Evolutionary conservation across 345 rosid species (phyloP), one percentile per base, ranked within the genome.

Genomic region (Populus alba): DNA sequence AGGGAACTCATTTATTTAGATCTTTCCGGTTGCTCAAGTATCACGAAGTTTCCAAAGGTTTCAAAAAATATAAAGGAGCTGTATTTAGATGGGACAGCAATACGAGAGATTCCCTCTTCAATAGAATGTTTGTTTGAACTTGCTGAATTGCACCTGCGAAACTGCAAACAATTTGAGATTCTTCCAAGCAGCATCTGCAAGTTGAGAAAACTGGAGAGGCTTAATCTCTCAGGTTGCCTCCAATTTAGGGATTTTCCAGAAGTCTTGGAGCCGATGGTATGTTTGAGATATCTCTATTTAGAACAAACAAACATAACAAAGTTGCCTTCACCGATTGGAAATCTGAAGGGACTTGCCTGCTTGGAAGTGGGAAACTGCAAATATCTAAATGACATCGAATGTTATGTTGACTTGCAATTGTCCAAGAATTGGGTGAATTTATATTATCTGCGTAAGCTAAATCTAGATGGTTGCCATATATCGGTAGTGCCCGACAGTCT

Each of bases 11-110:
- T 10, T 5, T 8, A 9, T 33, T 70, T 75, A 62, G 47, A 80
- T 74, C 77, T 79, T 18, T 41, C 65, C 4, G 37, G 45, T 3
- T 79, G 82, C 53, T 74, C 74, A 29, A 41, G 17, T 16, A 75
- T 79, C 61, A 61, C 22, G 6, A 8, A 8, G 11, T 33, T 68
- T 68, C 70, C 70, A 4, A 25, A 74, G 45, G 4, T 79, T 41
- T 31, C 74, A 22, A 2, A 17, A 29, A 55, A 15, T 2, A 20
- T 79, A 39, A 33, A 59, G 29, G 49, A 67, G 23, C 53, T 79
- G 67, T 37, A 31, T 72, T 51, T 73, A 7, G 61, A 57, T 57
- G 68, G 35, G 22, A 68, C 79, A 43, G 27, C 20, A 23, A 47
- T 76, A 17, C 20, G 37, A 38, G 79, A 69, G 68, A 31, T 76